Evolutionary conservation across 805 yeast genomes (phyloP).

Genomic region (Wickerhamomyces ciferrii): DNA sequence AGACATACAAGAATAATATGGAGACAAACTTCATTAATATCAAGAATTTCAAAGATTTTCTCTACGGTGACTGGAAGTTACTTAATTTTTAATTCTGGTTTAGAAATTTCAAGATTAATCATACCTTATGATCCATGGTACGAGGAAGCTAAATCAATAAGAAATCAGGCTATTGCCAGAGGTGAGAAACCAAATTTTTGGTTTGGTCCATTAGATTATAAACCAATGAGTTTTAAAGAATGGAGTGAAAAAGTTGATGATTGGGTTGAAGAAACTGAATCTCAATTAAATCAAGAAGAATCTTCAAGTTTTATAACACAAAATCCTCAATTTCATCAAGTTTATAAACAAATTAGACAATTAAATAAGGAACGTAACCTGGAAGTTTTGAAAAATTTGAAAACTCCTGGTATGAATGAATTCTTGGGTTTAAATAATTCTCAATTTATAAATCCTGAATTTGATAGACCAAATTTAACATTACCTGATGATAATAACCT

Average conservation of each 20-base stretch:
- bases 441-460: conserved; percentile 7
- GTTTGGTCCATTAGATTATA: conserved; percentile 61
- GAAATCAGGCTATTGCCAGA: conserved; percentile 35
- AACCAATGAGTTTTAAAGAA: conserved; percentile 43
- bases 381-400: conserved; percentile 14
- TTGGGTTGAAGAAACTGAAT: conserved; percentile 20
- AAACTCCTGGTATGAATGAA: conserved; percentile 11
- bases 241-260: conserved; percentile 22
- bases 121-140: conserved; percentile 63
- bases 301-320: background rate
- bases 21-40: conserved; percentile 20
- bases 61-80: conserved; percentile 38
- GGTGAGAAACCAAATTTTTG: conserved; percentile 51
- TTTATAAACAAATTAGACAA: conserved; percentile 9
- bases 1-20: conserved; percentile 18
- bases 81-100: conserved; percentile 45
- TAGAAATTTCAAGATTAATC: conserved; percentile 49
- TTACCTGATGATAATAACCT: conserved; percentile 17
- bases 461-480: conserved; percentile 4
- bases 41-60: conserved; percentile 24
- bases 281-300: conserved; percentile 5
- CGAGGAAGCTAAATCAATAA: conserved; percentile 56
- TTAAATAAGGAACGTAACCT: conserved; percentile 13
- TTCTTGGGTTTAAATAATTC: conserved; percentile 11
- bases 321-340: conserved; percentile 9